phyloP scores from a whole-genome alignment of 2,329 filamentous ascomycete species.

The Penicillium sp. region DNA sequence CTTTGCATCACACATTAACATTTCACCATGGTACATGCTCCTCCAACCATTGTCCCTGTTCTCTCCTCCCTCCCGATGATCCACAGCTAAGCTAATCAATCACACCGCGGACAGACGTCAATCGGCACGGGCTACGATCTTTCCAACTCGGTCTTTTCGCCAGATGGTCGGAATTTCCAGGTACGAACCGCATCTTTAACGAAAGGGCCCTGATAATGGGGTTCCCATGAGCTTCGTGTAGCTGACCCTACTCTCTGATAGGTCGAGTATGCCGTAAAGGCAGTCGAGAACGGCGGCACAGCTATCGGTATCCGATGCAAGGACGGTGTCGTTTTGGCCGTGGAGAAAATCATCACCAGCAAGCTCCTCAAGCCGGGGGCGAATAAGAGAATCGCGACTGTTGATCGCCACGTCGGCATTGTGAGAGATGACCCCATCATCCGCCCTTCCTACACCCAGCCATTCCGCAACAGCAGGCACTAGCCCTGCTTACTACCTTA shows the following conservation, averaged over 20 bases:
- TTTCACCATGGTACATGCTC: conserved; percentile 28
- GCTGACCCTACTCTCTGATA: conserved; percentile 38
- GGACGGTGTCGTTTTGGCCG: conserved; percentile 92
- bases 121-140: conserved; percentile 99
- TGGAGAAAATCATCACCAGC: conserved; percentile 95
- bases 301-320: conserved; percentile 96
- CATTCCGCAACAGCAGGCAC: not conserved
- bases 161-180: conserved; percentile 98
- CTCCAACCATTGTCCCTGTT: not conserved
- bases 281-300: conserved; percentile 96
- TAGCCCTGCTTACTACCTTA: not conserved
- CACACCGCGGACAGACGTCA: conserved; percentile 72
- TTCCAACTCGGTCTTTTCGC: conserved; percentile 99
- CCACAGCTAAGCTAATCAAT: conserved; percentile 26
- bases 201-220: not conserved
- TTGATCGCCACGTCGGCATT: conserved; percentile 91
- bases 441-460: too few relatives aligned
- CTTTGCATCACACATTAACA: conserved; percentile 15
- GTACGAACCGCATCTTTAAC: conserved; percentile 52
- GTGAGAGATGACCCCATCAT: conserved; percentile 60
- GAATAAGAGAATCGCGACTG: conserved; percentile 95
- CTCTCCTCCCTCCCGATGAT: conserved; percentile 2
- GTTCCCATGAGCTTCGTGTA: not conserved
- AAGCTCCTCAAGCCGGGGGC: conserved; percentile 93
- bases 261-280: conserved; percentile 97